Evolutionary conservation across 495 filamentous ascomycete species (phyloP).

Genomic region (Glutinoglossum americanum): DNA sequence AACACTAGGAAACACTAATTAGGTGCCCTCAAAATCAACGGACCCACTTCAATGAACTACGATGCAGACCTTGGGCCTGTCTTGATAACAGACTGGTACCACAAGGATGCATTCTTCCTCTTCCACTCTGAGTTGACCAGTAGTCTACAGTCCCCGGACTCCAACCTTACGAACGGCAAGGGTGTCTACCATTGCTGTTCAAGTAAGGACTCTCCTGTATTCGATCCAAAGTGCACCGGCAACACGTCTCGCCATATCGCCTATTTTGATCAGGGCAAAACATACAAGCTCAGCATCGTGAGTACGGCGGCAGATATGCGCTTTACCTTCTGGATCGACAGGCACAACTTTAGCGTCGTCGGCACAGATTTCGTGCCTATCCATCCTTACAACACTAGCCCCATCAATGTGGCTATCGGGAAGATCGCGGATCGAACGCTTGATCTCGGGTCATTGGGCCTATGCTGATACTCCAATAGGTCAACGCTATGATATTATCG

Average conservation of each 20-base stretch:
- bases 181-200: too few relatives aligned
- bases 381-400: conserved; percentile 20
- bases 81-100: conserved; percentile 27
- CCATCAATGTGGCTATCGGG: conserved; percentile 31
- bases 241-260: conserved; percentile 6
- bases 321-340: conserved; percentile 29
- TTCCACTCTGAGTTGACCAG: too few relatives aligned
- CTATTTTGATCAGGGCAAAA: conserved; percentile 23
- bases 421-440: too few relatives aligned
- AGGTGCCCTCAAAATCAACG: conserved; percentile 14
- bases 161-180: too few relatives aligned
- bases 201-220: too few relatives aligned
- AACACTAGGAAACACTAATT: conserved; percentile 24
- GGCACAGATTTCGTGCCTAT: conserved; percentile 30
- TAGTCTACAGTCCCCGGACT: too few relatives aligned
- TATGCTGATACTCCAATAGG: conserved; percentile 17
- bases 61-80: conserved; percentile 28
- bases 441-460: too few relatives aligned
- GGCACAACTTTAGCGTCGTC: conserved; percentile 28
- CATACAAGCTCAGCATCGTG: conserved; percentile 33
- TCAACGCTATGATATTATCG: conserved; percentile 48
- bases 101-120: conserved; percentile 19
- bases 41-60: conserved; percentile 26
- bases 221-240: too few relatives aligned
- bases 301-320: conserved; percentile 30